These are phyloP conservation scores for Evernia prunastri DNA, from an alignment of 495 filamentous ascomycete genomes.

Conservation along the genomic window DNA sequence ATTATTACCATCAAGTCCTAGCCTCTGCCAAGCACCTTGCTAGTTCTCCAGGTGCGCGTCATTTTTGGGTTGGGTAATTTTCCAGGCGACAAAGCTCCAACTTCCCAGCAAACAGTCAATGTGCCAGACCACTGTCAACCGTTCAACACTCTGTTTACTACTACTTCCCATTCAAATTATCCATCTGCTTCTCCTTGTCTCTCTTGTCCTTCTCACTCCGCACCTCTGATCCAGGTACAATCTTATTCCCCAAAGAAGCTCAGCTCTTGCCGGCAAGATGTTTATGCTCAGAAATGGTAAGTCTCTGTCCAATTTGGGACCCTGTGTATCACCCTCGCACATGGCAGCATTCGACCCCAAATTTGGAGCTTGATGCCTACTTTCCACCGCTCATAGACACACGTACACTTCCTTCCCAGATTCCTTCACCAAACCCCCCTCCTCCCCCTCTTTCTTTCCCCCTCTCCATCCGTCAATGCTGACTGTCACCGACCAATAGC, in stretches of 20 bases:
- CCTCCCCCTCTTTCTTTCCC: too few relatives aligned
- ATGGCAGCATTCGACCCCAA: not conserved
- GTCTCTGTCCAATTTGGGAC: slow-evolving; percentile 22
- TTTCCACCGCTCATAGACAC: slow-evolving; percentile 25
- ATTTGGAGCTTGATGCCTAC: not conserved
- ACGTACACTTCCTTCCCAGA: slow-evolving; percentile 8
- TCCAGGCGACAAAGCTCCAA: too few relatives aligned
- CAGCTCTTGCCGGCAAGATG: slow-evolving; percentile 38
- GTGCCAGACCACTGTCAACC: too few relatives aligned
- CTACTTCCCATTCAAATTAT: too few relatives aligned
- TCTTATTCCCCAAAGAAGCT: not conserved
- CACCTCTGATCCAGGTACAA: not conserved
- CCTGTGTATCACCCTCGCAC: slow-evolving; percentile 19
- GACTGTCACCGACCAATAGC: slow-evolving; percentile 44
- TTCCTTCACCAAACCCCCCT: too few relatives aligned
- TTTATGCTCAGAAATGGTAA: slow-evolving; percentile 68
- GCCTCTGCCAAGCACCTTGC: too few relatives aligned
- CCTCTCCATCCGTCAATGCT: slow-evolving; percentile 26
- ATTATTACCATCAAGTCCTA: too few relatives aligned
- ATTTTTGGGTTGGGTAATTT: too few relatives aligned
- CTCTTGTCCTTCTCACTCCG: not conserved
- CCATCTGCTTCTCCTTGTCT: not conserved
- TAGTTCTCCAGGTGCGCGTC: too few relatives aligned
- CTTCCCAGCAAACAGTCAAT: too few relatives aligned
- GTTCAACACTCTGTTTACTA: too few relatives aligned